Conservation (phyloP, 495 filamentous ascomycete species). For the Podospora conica region DNA sequence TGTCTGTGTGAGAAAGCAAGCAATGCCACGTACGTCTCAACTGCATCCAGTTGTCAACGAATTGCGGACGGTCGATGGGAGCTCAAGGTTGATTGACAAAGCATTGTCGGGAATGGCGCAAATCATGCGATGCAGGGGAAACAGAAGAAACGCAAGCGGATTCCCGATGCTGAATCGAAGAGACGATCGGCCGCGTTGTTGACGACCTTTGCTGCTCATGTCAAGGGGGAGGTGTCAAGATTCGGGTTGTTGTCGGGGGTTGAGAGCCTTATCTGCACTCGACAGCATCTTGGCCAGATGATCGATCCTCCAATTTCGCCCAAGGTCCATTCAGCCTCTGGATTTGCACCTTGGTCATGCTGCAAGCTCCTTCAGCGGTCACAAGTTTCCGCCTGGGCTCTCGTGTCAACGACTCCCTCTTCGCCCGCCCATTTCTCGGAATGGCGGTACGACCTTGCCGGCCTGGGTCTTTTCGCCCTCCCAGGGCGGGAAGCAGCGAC, state of each 20-base stretch:
- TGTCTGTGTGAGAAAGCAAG: not conserved
- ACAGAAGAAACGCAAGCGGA: not conserved
- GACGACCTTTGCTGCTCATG: not conserved
- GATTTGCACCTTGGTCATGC: not conserved
- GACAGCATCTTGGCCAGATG: not conserved
- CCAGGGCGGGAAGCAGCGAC: not conserved
- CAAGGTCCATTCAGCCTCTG: not conserved
- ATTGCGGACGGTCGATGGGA: not conserved
- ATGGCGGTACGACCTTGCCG: not conserved
- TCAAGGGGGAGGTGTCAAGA: not conserved
- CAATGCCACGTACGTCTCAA: not conserved
- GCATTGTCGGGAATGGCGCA: not conserved
- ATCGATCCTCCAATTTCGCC: not conserved
- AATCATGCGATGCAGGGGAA: conserved; percentile 4
- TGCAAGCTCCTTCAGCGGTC: not conserved
- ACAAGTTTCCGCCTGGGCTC: not conserved
- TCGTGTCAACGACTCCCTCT: not conserved
- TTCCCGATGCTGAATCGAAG: not conserved
- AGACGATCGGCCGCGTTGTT: not conserved
- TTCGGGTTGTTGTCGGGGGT: not conserved
- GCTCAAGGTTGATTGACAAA: not conserved
- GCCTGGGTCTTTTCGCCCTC: not conserved
- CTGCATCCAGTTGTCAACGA: conserved; percentile 3
- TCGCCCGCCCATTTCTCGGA: not conserved
- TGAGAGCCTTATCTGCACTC: not conserved